A percentile compares a stretch with the other conserved stretches of the same genome.
Evolutionary conservation across 805 yeast species (phyloP).

Genomic region (Priceomyces fermenticarens): DNA sequence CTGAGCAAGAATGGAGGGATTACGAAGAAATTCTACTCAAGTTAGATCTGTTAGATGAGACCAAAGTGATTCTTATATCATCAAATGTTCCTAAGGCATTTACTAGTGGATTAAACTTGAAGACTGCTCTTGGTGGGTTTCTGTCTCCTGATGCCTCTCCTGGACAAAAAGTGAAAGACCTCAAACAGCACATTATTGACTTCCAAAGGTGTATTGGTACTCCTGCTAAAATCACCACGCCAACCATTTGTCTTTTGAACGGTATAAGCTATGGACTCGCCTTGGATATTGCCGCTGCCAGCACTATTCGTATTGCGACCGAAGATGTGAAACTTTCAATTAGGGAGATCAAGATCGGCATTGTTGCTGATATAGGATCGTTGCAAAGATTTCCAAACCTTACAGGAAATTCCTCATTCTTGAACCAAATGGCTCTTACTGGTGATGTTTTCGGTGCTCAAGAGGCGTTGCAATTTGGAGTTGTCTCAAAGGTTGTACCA

Average conservation of each 20-base stretch:
- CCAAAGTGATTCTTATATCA: conserved; percentile 53
- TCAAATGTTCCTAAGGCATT: conserved; percentile 56
- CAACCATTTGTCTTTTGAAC: conserved; percentile 66
- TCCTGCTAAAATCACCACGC: conserved; percentile 48
- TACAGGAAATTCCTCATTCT: conserved; percentile 52
- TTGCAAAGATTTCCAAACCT: conserved; percentile 62
- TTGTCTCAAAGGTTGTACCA: conserved; percentile 45
- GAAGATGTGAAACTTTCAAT: conserved; percentile 53
- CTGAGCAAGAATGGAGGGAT: conserved; percentile 54
- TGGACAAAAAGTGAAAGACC: conserved; percentile 16
- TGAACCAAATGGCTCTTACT: conserved; percentile 60
- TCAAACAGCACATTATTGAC: conserved; percentile 41
- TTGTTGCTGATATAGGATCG: conserved; percentile 78
- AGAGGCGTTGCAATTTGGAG: conserved; percentile 58
- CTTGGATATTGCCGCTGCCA: conserved; percentile 59
- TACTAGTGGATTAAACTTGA: conserved; percentile 65
- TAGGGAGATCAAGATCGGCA: conserved; percentile 69
- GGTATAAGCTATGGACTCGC: conserved; percentile 68
- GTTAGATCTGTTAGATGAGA: conserved; percentile 42
- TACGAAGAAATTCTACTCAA: conserved; percentile 45
- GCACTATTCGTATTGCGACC: conserved; percentile 55
- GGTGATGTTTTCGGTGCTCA: conserved; percentile 53
- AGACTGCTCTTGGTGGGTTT: conserved; percentile 15
- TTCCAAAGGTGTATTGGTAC: conserved; percentile 58
- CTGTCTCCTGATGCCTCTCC: conserved; percentile 6